These are phyloP conservation scores for Pisolithus thermaeus DNA, from an alignment of 1,284 basidiomycete genomes.

Conservation along the genomic window DNA sequence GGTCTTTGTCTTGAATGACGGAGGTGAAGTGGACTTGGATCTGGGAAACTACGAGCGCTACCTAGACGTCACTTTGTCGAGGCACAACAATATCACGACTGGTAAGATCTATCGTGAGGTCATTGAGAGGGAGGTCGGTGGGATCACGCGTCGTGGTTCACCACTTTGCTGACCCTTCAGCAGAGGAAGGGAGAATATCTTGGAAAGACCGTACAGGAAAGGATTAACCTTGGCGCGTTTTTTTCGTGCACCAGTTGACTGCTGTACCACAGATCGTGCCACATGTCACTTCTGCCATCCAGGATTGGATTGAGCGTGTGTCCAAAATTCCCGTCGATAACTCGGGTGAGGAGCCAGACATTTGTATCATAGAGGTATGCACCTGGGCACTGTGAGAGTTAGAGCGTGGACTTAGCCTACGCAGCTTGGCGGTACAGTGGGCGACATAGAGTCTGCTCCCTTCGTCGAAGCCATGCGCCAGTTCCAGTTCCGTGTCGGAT, in stretches of 20 bases:
- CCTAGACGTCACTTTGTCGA: constrained; percentile 88
- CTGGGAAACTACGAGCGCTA: constrained; percentile 99
- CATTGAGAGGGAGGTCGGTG: constrained; percentile 91
- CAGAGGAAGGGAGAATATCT: constrained; percentile 95
- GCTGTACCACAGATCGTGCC: constrained; percentile 75
- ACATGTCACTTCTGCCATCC: constrained; percentile 94
- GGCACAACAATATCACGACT: constrained; percentile 98
- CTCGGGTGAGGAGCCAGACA: constrained; percentile 89
- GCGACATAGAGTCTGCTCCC: constrained; percentile 94
- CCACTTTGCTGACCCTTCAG: constrained; percentile 14
- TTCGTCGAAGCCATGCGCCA: constrained; percentile 99
- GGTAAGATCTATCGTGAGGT: constrained; percentile 98
- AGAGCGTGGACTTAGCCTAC: constrained; percentile 4
- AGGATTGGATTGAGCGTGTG: constrained; percentile 98
- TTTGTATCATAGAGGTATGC: constrained; percentile 91
- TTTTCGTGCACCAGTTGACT: constrained; percentile 2
- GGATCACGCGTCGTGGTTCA: constrained; percentile 3
- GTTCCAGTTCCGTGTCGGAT: constrained; percentile 98
- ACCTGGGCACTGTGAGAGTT: neutral
- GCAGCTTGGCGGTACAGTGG: constrained; percentile 92
- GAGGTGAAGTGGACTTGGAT: constrained; percentile 97
- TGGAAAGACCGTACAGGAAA: constrained; percentile 91
- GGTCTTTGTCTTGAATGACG: constrained; percentile 98
- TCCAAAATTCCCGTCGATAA: constrained; percentile 93
- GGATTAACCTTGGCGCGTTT: constrained; percentile 9